These are phyloP conservation scores for Globisporangium iwayamae DNA, from an alignment of 352 stramenopile species.

Conservation along the genomic window DNA sequence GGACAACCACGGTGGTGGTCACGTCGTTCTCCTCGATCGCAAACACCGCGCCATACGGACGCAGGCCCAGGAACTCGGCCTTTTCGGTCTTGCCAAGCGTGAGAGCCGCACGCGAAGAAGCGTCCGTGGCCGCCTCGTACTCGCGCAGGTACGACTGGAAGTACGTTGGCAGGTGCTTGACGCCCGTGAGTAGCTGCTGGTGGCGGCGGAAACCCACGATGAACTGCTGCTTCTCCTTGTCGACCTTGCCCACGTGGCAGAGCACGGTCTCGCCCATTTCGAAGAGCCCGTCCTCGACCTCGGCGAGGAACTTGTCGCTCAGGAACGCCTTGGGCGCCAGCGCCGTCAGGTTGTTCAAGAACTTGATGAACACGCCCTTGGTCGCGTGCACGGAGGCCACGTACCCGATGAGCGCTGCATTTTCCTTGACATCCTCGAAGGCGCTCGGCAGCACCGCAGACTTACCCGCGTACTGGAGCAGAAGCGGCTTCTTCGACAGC, in stretches of 20 bases:
- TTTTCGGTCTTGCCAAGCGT: slow-evolving; percentile 73
- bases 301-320: slow-evolving; percentile 66
- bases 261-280: slow-evolving; percentile 86
- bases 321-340: slow-evolving; percentile 78
- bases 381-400: slow-evolving; percentile 73
- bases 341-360: slow-evolving; percentile 84
- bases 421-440: slow-evolving; percentile 61
- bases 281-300: slow-evolving; percentile 73
- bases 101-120: slow-evolving; percentile 22
- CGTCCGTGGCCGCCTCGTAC: slow-evolving; percentile 9
- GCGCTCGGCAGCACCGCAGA: slow-evolving; percentile 41
- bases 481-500: slow-evolving; percentile 80
- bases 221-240: slow-evolving; percentile 77
- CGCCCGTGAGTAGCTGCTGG: slow-evolving; percentile 25
- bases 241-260: slow-evolving; percentile 73
- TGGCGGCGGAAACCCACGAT: slow-evolving; percentile 66
- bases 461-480: slow-evolving; percentile 47
- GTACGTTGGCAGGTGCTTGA: slow-evolving; percentile 40
- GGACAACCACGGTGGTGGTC: slow-evolving; percentile 67
- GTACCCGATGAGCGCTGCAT: slow-evolving; percentile 64
- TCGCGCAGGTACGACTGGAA: slow-evolving; percentile 61
- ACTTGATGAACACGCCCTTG: slow-evolving; percentile 85
- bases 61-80: slow-evolving; percentile 77
- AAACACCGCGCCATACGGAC: slow-evolving; percentile 85
- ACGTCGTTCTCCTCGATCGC: slow-evolving; percentile 63